Conservation (phyloP, 331 rosid species). For the Saraca asoca region DNA sequence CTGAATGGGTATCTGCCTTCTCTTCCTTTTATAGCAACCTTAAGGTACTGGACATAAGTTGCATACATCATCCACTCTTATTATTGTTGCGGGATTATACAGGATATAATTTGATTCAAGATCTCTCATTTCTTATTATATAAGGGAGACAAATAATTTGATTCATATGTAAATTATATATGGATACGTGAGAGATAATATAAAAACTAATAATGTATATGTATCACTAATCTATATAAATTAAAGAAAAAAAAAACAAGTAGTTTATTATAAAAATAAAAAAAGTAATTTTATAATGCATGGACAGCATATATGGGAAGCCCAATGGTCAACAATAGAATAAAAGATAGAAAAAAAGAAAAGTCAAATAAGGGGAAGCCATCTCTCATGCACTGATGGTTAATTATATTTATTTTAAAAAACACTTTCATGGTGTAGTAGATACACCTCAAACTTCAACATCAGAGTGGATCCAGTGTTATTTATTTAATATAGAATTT, state of each 20-base stretch:
- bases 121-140: no score
- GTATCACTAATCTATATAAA: conserved; percentile 41
- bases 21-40: conserved; percentile 65
- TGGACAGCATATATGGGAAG: conserved; percentile 40
- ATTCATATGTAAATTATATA: no score
- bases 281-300: conserved; percentile 33
- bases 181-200: no score
- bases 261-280: no score
- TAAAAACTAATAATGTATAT: no score
- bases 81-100: no score
- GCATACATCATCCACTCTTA: no score
- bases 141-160: no score
- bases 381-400: conserved; percentile 61
- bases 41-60: no score
- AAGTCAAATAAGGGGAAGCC: conserved; percentile 64
- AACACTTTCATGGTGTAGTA: conserved; percentile 30
- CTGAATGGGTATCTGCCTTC: conserved; percentile 42
- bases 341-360: conserved; percentile 40
- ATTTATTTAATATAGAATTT: conserved; percentile 45
- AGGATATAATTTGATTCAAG: no score
- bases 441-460: conserved; percentile 52
- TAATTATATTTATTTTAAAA: not conserved
- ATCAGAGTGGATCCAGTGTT: conserved; percentile 52
- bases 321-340: conserved; percentile 36
- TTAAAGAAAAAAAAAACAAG: conserved; percentile 32